Base-by-base conservation (phyloP, 176 grass and related monocot genomes). In the Poa pratensis region DNA sequence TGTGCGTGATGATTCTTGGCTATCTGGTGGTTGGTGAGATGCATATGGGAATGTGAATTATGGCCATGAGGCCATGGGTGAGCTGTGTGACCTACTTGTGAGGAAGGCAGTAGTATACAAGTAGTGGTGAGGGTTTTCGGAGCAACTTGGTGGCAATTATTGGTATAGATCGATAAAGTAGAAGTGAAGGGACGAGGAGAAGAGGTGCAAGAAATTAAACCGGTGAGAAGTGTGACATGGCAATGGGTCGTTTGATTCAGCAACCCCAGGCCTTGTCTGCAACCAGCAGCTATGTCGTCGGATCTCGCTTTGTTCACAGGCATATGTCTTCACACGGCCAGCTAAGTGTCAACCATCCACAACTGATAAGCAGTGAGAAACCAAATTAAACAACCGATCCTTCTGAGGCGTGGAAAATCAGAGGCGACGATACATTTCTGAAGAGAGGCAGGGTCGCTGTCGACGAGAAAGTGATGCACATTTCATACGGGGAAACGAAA, bases 121-220 rank as follows among this genome's bases (percentile, higher is more conserved):
- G 50, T 42, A 32, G 34, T 69, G 61, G 71, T n/a, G 24, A 79
- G 50, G 61, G 20, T 74, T 61, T 51, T 19, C 16, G 83, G 73
- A 84, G 65, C 74, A 54, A 89, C 75, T 76, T 75, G 83, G 87
- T 22, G 75, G 59, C 13, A 42, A 86, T 83, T 35, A 86, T 79
- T 84, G 84, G 52, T 40, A 60, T 49, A 43, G 28, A 28, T 73
- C 23, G 26, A 64, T 64, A 88, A 73, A 77, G 26, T 37, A 10
- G 6, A 51, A 27, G 9, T 39, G 13, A 3, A 27, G 2, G 46
- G 30, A 11, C 1, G 42, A 43, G 42, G n/a, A 50, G 5, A 5
- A 20, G 28, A 39, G 16, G 68, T 63, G 26, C 24, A 26, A 15
- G 12, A 48, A 6, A 14, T n/a, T n/a, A 27, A 2, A 14, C 2